Base-by-base conservation (phyloP, 2,329 filamentous ascomycete genomes). In the Didymella arachidicola region DNA sequence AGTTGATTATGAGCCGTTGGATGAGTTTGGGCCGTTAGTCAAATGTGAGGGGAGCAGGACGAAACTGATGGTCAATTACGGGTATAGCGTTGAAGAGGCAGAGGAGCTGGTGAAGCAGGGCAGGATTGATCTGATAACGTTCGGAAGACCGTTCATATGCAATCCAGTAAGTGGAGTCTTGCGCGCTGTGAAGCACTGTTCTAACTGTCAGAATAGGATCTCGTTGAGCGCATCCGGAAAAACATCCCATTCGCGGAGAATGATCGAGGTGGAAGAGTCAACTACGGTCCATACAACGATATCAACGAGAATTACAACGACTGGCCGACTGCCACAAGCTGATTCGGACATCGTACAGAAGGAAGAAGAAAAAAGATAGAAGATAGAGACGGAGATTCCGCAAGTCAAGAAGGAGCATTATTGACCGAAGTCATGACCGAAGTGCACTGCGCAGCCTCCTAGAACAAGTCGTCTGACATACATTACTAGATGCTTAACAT, bases 41-140 rank as follows among this genome's bases (percentile, higher is more conserved):
- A 72, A 72, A 56, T 72, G 65, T 55, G 56, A 62, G 2, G 68
- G 65, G 1, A 72, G 71, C 49, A 51, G 56, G 42, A 67, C 69
- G 2, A 52, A 49, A 50, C 57, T 72, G 14, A 70, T 72, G 66
- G 67, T 64, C 1, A 72, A 71, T 29, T 60, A 68, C 25, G 67
- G 65, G 18, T 72, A 69, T 26, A 64, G 55, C 1, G 60, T 69
- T 7, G 64, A 62, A 38, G 68, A 71, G 43, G 69, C 70, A 5
- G 49, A 67, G 8, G n/a, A 41, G 11, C 44, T 69, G 11, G 36
- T 68, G 2, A 32, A 38, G 29, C 42, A 64, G 14, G 61, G 45
- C 4, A 63, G 61, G 55, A 62, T 70, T 34, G 68, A 72, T 55
- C 11, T 68, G 38, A 57, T 69, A 16, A 51, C 51, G 10, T 67